Evolutionary conservation across 2,329 filamentous ascomycete species (phyloP).

Genomic region (Colletotrichum spaethianum): DNA sequence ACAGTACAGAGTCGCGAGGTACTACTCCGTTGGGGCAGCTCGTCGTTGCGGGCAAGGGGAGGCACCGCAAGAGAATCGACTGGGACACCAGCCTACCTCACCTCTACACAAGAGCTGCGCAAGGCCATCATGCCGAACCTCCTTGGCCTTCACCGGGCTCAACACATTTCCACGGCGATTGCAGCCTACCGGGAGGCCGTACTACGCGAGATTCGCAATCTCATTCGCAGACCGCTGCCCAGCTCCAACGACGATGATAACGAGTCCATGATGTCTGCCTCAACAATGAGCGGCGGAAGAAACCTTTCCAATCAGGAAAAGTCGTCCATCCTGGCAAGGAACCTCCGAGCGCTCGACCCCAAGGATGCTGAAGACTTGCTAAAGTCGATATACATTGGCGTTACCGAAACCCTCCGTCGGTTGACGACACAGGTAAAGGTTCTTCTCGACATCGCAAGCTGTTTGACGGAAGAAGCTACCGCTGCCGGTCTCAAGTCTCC

Average conservation of each 20-base stretch:
- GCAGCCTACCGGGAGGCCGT: slow-evolving; percentile 87
- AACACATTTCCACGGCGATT: slow-evolving; percentile 85
- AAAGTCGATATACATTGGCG: slow-evolving; percentile 85
- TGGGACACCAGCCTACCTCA: slow-evolving; percentile 83
- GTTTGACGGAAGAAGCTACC: slow-evolving; percentile 64
- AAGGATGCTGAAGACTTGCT: slow-evolving; percentile 89
- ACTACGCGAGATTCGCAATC: slow-evolving; percentile 85
- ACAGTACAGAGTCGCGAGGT: slow-evolving; percentile 80
- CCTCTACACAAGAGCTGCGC: slow-evolving; percentile 79
- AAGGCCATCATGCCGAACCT: slow-evolving; percentile 79
- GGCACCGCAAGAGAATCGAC: slow-evolving; percentile 77
- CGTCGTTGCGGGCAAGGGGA: slow-evolving; percentile 80
- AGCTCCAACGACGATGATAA: slow-evolving; percentile 96
- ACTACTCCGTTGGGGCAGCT: slow-evolving; percentile 85
- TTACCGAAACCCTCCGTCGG: slow-evolving; percentile 88
- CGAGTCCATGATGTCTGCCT: slow-evolving; percentile 88
- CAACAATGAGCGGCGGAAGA: slow-evolving; percentile 79
- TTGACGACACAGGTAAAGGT: slow-evolving; percentile 94
- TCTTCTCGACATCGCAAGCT: slow-evolving; percentile 92
- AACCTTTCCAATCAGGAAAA: slow-evolving; percentile 87
- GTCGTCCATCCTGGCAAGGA: slow-evolving; percentile 88
- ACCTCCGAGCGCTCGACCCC: slow-evolving; percentile 85
- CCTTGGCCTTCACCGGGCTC: slow-evolving; percentile 84
- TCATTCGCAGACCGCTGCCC: slow-evolving; percentile 88
- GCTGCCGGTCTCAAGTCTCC: slow-evolving; percentile 61